Conservation (phyloP, 1,139 yeast species). For the Hanseniaspora sp. region DNA sequence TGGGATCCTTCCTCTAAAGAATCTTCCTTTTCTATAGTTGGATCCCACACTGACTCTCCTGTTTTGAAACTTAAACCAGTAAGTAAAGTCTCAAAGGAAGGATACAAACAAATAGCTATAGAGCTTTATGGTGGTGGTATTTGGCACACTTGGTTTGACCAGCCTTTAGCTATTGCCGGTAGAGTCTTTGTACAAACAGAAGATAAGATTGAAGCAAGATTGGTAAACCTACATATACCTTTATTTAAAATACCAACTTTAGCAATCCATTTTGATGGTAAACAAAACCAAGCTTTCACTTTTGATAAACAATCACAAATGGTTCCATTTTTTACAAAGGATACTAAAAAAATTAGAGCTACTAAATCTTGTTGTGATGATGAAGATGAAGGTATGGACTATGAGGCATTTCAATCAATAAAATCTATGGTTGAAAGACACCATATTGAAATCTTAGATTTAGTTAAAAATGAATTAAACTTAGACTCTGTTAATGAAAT, state of each 20-base stretch:
- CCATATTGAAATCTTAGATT: conserved; percentile 52
- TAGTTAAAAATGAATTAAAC: conserved; percentile 55
- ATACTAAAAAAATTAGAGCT: conserved; percentile 27
- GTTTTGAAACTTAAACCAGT: conserved; percentile 82
- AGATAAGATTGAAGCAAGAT: conserved; percentile 48
- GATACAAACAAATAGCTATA: conserved; percentile 82
- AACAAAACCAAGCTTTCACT: conserved; percentile 66
- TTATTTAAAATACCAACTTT: conserved; percentile 83
- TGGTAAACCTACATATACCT: conserved; percentile 74
- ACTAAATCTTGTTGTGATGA: conserved; percentile 31
- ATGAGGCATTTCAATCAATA: conserved; percentile 54
- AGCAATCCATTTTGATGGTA: conserved; percentile 84
- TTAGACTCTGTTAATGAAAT: conserved; percentile 43
- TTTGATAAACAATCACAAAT: conserved; percentile 82
- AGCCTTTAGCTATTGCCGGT: conserved; percentile 87
- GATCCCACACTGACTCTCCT: conserved; percentile 96
- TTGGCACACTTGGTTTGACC: conserved; percentile 81
- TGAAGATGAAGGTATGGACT: conserved; percentile 36
- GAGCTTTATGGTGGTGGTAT: conserved; percentile 94
- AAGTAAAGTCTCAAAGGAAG: conserved; percentile 59
- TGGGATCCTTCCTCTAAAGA: conserved; percentile 51
- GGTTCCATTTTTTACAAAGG: conserved; percentile 76
- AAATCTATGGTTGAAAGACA: conserved; percentile 63
- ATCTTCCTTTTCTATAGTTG: conserved; percentile 75
- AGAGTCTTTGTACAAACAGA: conserved; percentile 59